Base-by-base conservation (phyloP, 331 rosid genomes). In the Acacia pycnantha region DNA sequence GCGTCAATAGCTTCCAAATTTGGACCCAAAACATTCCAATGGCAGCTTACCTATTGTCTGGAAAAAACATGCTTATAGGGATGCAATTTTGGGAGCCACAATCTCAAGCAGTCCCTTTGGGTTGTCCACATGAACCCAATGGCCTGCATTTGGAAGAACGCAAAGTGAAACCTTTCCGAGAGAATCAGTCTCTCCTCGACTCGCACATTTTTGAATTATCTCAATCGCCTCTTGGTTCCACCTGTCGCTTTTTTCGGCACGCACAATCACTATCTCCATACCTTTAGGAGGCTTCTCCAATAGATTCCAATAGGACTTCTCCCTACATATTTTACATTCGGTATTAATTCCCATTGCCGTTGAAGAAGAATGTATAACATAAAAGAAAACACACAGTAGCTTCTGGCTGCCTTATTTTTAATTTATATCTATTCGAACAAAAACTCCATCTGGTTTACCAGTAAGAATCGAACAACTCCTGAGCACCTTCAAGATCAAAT, bases 61-160 rank as follows among this genome's bases (percentile, higher is more conserved):
- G 21, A 5, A 48, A 16, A 78, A 81, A 16, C 21, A 48, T 71
- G 46, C 78, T 79, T 77, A 88, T 73, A 92, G 82, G 76, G 97
- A 84, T 77, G 87, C 85, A 66, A 92, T 76, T 83, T 83, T 91
- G 75, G 98, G 88, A 78, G 87, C 92, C 83, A 95, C 81, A 74
- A 92, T 89, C 79, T 91, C 92, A 44, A 95, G 89, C 84, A 93
- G 94, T 79, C 99, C 98, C 81, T 88, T 87, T 18, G 99, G 97
- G 71, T 91, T 93, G 86, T 93, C 97, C 82, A 86, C 94, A 76
- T 95, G 97, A 92, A 95, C 94, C 99, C 99, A 95, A 75, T 95
- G 99, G 40, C 99, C 98, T 29, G 97, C 88, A 66, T 91, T 83
- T 50, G 99, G 98, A 85, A 95, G 98, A 85, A 92, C 83, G 73